Base-by-base conservation (phyloP, 1,284 basidiomycete genomes). In the Vanrija pseudolonga region DNA sequence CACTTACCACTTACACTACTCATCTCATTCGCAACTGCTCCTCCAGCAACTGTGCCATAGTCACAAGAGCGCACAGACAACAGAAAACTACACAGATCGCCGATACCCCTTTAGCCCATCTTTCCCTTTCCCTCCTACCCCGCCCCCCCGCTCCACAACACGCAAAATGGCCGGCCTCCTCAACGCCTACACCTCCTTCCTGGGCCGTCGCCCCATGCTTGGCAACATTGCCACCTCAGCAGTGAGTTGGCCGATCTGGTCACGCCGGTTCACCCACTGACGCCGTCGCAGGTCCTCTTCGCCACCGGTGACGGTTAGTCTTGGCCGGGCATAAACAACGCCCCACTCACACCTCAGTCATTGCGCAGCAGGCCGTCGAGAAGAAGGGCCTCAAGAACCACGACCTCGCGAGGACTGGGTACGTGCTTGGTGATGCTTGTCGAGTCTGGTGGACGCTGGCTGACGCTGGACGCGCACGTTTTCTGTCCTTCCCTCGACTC, bases 281-380 rank as follows among this genome's bases (percentile, higher is more conserved):
- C 26, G 14, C 4, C 8, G 24, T 45, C 28, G n/a, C 51, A 77
- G 76, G 69, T 67, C 2, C 62, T 79, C n/a, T 79, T 79, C 59
- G 76, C 74, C 18, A 73, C 78, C 12, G 79, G 80, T 37, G 79
- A 80, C 61, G 59, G 68, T 71, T 45, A 17, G 67, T 51, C 2
- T 32, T 32, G 32, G 14, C 14, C 12, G 32, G 32, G 32, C 32
- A 11, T 26, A 26, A 23, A 8, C 26, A 24, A 6, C n/a, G 5
- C 6, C 11, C n/a, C 20, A 19, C 23, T 18, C 6, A 19, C 19
- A 47, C 22, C 22, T 12, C 51, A 73, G 74, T 76, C 9, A 68
- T 81, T 37, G 79, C 79, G n/a, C 79, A 80, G 60, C 80, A 81
- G 60, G 61, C 64, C 3, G 72, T 80, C 43, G 80, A 80, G 65